Percentiles rank a stretch among this genome's conserved stretches.
Evolutionary conservation across 2,329 filamentous ascomycete species (phyloP).

Genomic region (Akanthomyces muscarius): DNA sequence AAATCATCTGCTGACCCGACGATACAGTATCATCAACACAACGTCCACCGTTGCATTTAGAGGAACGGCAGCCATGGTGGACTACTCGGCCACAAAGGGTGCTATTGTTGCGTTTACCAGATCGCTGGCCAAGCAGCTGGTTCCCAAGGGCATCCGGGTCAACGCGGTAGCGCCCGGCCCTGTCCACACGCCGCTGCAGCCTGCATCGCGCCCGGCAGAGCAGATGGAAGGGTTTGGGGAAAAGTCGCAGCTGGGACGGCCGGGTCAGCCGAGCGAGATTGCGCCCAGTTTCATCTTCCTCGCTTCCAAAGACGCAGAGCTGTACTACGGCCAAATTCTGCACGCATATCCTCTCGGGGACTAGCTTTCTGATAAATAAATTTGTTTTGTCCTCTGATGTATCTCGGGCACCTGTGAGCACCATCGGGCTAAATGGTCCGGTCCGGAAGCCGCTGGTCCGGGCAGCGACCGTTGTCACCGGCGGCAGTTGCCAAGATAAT

Average conservation of each 20-base stretch:
- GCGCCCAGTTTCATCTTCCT: conserved; percentile 39
- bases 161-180: conserved; percentile 43
- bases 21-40: conserved; percentile 52
- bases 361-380: conserved; percentile 18
- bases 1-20: not conserved
- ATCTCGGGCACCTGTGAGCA: too few species aligned
- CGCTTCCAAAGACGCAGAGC: conserved; percentile 36
- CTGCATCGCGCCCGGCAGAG: conserved; percentile 38
- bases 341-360: conserved; percentile 39
- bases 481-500: too few species aligned
- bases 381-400: too few species aligned
- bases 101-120: conserved; percentile 55
- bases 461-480: too few species aligned
- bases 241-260: conserved; percentile 33
- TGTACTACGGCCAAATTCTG: conserved; percentile 38
- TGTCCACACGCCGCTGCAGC: conserved; percentile 42
- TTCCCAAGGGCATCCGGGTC: conserved; percentile 54
- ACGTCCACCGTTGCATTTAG: conserved; percentile 52
- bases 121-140: conserved; percentile 48
- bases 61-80: conserved; percentile 46
- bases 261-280: conserved; percentile 43
- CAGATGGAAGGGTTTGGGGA: conserved; percentile 43
- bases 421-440: too few species aligned
- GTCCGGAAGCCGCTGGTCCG: too few species aligned
- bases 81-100: conserved; percentile 56